These are phyloP conservation scores for Tritrichomonas musculus DNA, from an alignment of 208 protist species.

Conservation along the genomic window DNA sequence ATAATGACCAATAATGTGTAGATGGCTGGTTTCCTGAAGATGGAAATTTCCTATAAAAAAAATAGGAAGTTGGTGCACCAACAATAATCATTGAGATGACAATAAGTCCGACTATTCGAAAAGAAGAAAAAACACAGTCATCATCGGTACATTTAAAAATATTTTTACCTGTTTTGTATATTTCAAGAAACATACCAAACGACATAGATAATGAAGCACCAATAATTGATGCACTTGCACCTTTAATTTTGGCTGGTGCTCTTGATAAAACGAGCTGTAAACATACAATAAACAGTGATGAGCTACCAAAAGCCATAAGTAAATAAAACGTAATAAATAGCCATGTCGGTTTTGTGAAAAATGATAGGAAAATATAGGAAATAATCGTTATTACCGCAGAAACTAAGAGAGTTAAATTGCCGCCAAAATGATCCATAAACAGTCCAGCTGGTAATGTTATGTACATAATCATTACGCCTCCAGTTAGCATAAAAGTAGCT, in stretches of 20 bases:
- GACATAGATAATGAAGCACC: not conserved
- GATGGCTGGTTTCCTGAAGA: not conserved
- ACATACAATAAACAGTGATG: not conserved
- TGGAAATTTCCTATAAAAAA: not conserved
- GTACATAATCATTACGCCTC: not conserved
- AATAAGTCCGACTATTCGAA: not conserved
- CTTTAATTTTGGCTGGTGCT: not conserved
- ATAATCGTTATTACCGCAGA: not conserved
- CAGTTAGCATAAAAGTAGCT: not conserved
- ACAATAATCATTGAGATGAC: not conserved
- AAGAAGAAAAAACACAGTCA: not conserved
- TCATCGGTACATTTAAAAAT: not conserved
- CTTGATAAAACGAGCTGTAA: not conserved
- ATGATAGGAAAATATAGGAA: not conserved
- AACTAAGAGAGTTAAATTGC: not conserved
- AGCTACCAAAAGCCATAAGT: not conserved
- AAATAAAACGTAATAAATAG: not conserved
- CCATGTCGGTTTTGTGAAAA: not conserved
- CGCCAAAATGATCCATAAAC: slow-evolving; percentile 15
- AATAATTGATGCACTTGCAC: not conserved
- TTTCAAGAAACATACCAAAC: not conserved
- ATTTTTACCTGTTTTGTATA: not conserved
- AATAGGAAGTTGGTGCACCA: not conserved
- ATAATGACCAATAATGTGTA: not conserved
- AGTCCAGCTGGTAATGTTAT: not conserved